phyloP scores from a whole-genome alignment of 129 eudicot species.

The Rutidosis leptorrhynchoides region DNA sequence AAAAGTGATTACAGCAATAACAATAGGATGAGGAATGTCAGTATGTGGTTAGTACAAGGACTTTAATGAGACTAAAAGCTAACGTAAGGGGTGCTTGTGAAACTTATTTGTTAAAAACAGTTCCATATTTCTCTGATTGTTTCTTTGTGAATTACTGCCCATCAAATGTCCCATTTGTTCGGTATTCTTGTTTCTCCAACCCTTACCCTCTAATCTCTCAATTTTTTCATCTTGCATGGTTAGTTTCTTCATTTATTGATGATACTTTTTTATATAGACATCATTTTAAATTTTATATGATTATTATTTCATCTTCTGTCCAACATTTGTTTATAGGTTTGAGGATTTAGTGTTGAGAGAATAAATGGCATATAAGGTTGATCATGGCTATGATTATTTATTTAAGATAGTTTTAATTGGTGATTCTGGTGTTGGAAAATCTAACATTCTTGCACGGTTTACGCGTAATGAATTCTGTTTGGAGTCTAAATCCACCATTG shows the following conservation, averaged over 20 bases:
- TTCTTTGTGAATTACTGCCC: conserved; percentile 26
- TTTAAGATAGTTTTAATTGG: conserved; percentile 88
- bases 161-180: conserved; percentile 33
- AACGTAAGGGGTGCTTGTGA: background rate
- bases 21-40: too few species aligned
- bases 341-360: conserved; percentile 19
- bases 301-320: background rate
- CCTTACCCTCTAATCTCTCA: conserved; percentile 21
- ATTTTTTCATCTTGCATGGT: conserved; percentile 27
- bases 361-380: conserved; percentile 86
- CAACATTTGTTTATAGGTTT: conserved; percentile 24
- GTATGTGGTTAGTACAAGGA: conserved; percentile 8
- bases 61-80: background rate
- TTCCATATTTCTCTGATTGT: conserved; percentile 28
- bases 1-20: too few species aligned
- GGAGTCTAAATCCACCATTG: conserved; percentile 95
- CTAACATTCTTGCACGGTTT: conserved; percentile 82
- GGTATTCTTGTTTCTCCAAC: conserved; percentile 28
- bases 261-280: too few species aligned
- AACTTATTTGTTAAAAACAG: background rate
- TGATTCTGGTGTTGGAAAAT: conserved; percentile 94
- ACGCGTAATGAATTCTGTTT: conserved; percentile 84
- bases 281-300: too few species aligned
- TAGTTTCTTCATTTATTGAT: conserved; percentile 14
- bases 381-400: conserved; percentile 81